Conservation (phyloP, 1,284 basidiomycete species). For the Tilletia caries region DNA sequence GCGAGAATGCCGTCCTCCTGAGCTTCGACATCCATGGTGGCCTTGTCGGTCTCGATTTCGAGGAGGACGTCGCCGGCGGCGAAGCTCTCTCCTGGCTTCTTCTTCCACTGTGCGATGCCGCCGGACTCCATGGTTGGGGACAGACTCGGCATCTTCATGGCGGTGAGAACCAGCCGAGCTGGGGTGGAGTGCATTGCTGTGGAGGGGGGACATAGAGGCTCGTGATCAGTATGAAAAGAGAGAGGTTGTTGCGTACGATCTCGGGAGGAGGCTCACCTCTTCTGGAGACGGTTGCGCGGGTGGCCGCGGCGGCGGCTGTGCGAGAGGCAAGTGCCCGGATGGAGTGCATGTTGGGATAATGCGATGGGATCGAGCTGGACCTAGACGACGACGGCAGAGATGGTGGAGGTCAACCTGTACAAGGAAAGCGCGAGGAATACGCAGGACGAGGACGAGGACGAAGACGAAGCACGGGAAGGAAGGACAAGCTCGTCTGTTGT, state of each 20-base stretch:
- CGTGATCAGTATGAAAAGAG: too few species aligned
- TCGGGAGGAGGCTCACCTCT: not conserved
- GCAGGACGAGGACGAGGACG: too few species aligned
- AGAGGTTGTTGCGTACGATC: too few species aligned
- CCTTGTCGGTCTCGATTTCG: slow-evolving; percentile 99
- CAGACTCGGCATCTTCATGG: slow-evolving; percentile 96
- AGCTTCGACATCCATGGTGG: slow-evolving; percentile 97
- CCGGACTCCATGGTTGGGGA: slow-evolving; percentile 99
- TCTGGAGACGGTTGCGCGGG: not conserved
- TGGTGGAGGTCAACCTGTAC: too few species aligned
- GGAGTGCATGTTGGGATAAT: not conserved
- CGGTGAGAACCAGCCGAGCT: slow-evolving; percentile 66
- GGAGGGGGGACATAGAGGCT: not conserved
- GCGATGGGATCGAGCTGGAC: not conserved
- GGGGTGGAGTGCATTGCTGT: not conserved
- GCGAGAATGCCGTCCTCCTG: slow-evolving; percentile 93
- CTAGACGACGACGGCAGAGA: too few species aligned
- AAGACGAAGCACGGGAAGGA: not conserved
- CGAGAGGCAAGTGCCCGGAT: not conserved
- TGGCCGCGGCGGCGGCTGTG: not conserved
- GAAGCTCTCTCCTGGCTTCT: slow-evolving; percentile 88
- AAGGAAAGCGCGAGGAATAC: too few species aligned
- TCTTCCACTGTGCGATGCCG: slow-evolving; percentile 95
- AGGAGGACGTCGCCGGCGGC: slow-evolving; percentile 84
- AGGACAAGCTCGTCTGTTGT: not conserved